These are phyloP conservation scores for Fusarium secorum DNA, from an alignment of 2,329 filamentous ascomycete genomes.

Conservation along the genomic window DNA sequence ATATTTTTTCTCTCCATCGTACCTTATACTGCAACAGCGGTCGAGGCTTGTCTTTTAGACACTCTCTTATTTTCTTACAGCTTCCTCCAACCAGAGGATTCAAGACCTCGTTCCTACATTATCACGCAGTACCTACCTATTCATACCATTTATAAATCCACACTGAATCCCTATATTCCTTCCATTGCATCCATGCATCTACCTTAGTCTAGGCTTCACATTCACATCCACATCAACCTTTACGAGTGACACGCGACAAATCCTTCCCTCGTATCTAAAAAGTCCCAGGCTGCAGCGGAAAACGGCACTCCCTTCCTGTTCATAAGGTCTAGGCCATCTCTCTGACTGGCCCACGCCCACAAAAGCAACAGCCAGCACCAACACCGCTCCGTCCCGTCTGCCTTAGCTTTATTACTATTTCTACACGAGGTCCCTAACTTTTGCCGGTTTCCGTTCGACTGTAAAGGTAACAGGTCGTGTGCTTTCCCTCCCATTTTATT, in stretches of 20 bases:
- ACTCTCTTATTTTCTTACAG: not conserved
- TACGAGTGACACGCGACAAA: slow-evolving; percentile 28
- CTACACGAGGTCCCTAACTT: slow-evolving; percentile 10
- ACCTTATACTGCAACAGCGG: not conserved
- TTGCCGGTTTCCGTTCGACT: slow-evolving; percentile 29
- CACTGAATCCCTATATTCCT: not conserved
- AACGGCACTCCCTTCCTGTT: slow-evolving; percentile 16
- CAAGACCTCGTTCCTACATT: not conserved
- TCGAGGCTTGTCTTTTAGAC: not conserved
- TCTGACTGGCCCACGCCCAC: slow-evolving; percentile 46
- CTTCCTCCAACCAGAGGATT: not conserved
- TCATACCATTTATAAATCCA: not conserved
- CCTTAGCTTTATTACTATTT: slow-evolving; percentile 15
- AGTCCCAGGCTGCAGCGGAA: slow-evolving; percentile 21
- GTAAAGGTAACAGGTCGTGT: slow-evolving; percentile 53
- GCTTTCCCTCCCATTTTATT: slow-evolving; percentile 37
- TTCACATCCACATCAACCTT: not conserved
- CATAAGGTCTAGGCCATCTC: slow-evolving; percentile 42
- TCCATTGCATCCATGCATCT: not conserved
- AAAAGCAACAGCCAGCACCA: slow-evolving; percentile 29
- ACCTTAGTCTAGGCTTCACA: not conserved
- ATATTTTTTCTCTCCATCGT: not conserved
- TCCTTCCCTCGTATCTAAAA: slow-evolving; percentile 16
- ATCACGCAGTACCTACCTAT: not conserved
- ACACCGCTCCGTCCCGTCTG: slow-evolving; percentile 27